Percentiles rank a stretch among this genome's conserved stretches.
Evolutionary conservation across 495 filamentous ascomycete genomes (phyloP).

Genomic region (Chaetomidium leptoderma): DNA sequence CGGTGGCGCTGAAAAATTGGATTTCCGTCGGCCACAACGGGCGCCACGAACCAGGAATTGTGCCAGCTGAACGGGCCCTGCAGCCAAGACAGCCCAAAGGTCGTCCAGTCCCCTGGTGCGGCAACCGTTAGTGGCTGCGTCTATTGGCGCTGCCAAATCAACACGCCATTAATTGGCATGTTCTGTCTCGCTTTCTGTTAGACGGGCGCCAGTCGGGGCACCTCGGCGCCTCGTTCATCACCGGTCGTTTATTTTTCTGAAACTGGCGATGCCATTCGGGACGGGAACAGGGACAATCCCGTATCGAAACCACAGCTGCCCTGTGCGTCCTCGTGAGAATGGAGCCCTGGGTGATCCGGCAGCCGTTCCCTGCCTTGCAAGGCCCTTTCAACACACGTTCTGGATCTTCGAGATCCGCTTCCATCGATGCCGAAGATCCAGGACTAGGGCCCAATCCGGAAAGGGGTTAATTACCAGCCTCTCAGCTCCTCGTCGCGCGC

Average conservation of each 20-base stretch:
- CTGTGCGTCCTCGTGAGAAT: neutral
- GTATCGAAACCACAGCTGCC: neutral
- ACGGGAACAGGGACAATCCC: neutral
- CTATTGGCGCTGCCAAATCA: neutral
- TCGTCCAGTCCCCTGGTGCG: neutral
- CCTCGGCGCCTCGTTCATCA: neutral
- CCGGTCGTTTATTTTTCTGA: neutral
- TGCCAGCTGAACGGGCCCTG: conserved; percentile 7
- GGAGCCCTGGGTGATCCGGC: neutral
- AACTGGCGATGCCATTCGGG: neutral
- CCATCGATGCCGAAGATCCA: conserved; percentile 1
- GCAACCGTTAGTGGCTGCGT: neutral
- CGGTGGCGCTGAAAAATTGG: conserved; percentile 9
- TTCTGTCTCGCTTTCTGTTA: neutral
- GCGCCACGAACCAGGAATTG: neutral
- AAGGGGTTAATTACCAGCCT: conserved; percentile 2
- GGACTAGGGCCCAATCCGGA: neutral
- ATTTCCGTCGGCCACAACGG: neutral
- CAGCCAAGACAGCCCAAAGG: neutral
- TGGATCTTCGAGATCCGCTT: conserved; percentile 2
- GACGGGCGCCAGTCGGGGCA: neutral
- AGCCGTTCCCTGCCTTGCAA: neutral
- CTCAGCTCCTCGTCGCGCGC: neutral
- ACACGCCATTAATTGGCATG: too few relatives aligned
- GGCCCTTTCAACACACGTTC: neutral